These are phyloP conservation scores for Macrophomina tecta DNA, from an alignment of 2,329 filamentous ascomycete species.

Conservation along the genomic window DNA sequence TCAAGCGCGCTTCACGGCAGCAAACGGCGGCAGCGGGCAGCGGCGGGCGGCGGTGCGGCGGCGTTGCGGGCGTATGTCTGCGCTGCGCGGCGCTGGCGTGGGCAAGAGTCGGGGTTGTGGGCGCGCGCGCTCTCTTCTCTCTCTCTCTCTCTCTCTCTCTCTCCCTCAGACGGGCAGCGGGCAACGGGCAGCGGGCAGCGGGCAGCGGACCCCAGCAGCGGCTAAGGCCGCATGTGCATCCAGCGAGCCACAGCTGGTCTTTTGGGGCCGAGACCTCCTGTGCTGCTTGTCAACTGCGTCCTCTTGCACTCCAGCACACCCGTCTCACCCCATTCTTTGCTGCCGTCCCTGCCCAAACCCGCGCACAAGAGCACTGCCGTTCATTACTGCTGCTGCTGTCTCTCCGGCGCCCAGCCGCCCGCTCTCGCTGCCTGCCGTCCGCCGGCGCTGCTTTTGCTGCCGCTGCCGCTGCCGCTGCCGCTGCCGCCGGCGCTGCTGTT, in stretches of 20 bases:
- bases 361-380: not conserved
- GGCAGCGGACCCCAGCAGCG: conserved; percentile 22
- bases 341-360: conserved; percentile 11
- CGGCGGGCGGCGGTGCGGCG: not conserved
- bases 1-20: not conserved
- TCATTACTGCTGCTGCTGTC: conserved; percentile 7
- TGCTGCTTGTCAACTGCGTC: conserved; percentile 23
- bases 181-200: not conserved
- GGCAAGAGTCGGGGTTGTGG: not conserved
- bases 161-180: not conserved
- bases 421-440: not conserved
- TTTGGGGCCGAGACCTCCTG: conserved; percentile 23
- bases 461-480: not conserved
- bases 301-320: conserved; percentile 15
- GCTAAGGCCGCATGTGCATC: conserved; percentile 24
- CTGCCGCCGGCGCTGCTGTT: conserved; percentile 1
- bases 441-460: not conserved
- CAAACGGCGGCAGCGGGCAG: not conserved
- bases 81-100: not conserved
- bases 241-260: conserved; percentile 25
- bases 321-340: conserved; percentile 26
- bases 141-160: not conserved
- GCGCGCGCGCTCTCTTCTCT: not conserved
- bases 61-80: not conserved
- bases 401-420: not conserved